These are phyloP conservation scores for Botrytis squamosa DNA, from an alignment of 2,329 filamentous ascomycete species.

Conservation along the genomic window DNA sequence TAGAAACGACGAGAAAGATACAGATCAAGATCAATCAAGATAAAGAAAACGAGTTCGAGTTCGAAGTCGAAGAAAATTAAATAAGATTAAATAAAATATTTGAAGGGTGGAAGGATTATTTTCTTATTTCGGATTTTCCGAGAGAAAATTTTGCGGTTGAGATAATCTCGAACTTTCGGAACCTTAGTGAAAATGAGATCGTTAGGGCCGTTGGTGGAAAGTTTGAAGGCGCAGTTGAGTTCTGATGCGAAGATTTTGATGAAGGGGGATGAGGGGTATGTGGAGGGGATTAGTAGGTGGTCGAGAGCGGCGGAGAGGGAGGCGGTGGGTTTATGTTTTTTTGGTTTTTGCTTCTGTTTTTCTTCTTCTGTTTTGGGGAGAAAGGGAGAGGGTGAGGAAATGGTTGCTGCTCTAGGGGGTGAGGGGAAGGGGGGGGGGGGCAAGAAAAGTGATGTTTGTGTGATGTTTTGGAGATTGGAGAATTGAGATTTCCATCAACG, in stretches of 20 bases:
- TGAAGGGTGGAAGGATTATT: background rate
- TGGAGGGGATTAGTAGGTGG: conserved; percentile 30
- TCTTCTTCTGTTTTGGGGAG: background rate
- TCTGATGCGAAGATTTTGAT: conserved; percentile 23
- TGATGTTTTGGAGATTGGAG: background rate
- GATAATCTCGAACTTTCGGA: too few relatives aligned
- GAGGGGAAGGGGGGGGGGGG: background rate
- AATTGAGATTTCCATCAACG: background rate
- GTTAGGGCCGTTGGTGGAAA: background rate
- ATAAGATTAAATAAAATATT: background rate
- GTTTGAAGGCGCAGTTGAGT: conserved; percentile 19
- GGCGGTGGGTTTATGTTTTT: conserved; percentile 25
- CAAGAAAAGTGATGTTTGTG: background rate
- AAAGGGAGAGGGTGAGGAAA: background rate
- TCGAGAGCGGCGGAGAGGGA: conserved; percentile 28
- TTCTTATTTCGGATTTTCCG: background rate
- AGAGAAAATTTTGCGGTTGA: background rate
- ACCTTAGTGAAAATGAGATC: background rate
- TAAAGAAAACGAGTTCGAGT: too few relatives aligned
- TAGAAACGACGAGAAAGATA: too few relatives aligned
- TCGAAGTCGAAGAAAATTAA: too few relatives aligned
- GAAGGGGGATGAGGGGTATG: conserved; percentile 26
- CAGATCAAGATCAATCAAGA: too few relatives aligned
- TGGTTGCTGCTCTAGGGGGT: background rate
- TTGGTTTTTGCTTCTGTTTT: too few relatives aligned